Conservation (phyloP, 163 green algal genomes). For the Prototheca stagnorum region DNA sequence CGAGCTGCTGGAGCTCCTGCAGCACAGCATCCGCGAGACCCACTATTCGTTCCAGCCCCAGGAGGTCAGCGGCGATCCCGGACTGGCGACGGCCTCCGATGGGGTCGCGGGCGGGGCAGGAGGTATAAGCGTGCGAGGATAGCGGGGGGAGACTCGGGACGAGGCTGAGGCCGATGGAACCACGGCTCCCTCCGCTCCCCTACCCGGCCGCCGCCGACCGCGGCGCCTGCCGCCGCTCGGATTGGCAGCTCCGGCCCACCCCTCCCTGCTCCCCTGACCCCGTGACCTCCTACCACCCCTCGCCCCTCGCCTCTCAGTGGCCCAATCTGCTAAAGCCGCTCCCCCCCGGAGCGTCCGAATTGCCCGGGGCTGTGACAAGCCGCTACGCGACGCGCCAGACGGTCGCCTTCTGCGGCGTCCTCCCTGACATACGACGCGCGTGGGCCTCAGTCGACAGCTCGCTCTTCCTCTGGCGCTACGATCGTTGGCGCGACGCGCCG, state of each 20-base stretch:
- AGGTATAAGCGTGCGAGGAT: no score
- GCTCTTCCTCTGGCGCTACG: conserved; percentile 81
- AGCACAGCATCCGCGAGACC: conserved; percentile 37
- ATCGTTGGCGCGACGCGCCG: conserved; percentile 54
- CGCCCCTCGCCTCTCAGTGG: conserved; percentile 38
- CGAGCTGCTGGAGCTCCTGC: conserved; percentile 53
- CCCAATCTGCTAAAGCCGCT: conserved; percentile 43
- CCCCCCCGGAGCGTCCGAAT: conserved; percentile 35
- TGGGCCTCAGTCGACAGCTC: conserved; percentile 88
- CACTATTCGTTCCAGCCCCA: conserved; percentile 45
- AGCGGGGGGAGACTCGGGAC: no score
- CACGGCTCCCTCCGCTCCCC: no score
- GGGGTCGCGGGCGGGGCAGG: no score
- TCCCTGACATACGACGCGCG: conserved; percentile 63
- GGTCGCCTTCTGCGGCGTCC: conserved; percentile 82
- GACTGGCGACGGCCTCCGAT: no score
- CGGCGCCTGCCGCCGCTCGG: no score
- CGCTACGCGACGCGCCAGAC: conserved; percentile 43
- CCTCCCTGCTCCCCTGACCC: no score
- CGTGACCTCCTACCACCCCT: neutral
- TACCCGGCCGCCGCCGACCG: no score
- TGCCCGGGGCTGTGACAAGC: conserved; percentile 48
- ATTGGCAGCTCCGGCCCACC: no score
- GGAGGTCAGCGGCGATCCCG: conserved; percentile 24
- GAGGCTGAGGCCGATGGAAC: no score